Percentiles rank a stretch among this genome's conserved stretches.
These are phyloP conservation scores for Eucalyptus caleyi DNA, from an alignment of 345 rosid species.

Conservation along the genomic window DNA sequence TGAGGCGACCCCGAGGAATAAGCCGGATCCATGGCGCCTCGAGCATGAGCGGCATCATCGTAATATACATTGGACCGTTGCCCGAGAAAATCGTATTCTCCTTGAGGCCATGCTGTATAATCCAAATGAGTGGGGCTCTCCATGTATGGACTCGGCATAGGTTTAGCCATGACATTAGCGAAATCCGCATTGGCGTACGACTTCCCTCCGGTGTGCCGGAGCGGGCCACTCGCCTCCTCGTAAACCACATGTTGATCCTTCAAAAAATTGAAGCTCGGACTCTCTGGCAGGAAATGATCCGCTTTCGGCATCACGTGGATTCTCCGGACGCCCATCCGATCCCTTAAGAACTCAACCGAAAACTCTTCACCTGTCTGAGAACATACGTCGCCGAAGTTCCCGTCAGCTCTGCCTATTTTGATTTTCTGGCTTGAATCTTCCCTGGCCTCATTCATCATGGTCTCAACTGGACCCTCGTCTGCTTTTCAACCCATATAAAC, in stretches of 20 bases:
- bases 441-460: conserved; percentile 40
- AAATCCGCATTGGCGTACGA: not conserved
- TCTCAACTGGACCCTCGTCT: not conserved
- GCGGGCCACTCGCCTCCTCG: conserved; percentile 6
- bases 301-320: not conserved
- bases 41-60: not conserved
- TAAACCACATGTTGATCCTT: conserved; percentile 17
- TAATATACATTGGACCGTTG: not conserved
- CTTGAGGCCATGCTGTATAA: not conserved
- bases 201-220: not conserved
- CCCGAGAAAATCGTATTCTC: not conserved
- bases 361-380: conserved; percentile 83
- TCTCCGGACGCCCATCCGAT: conserved; percentile 27
- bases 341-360: conserved; percentile 47
- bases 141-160: not conserved
- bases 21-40: not conserved
- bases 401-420: conserved; percentile 10
- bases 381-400: conserved; percentile 23
- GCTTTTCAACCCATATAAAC: not conserved
- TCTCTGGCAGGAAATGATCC: not conserved
- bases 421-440: conserved; percentile 20
- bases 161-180: not conserved
- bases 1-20: conserved; percentile 22
- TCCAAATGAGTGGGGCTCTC: not conserved
- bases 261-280: conserved; percentile 1